Conservation (phyloP, 768 basidiomycete species). For the Termitomyces sp. region DNA sequence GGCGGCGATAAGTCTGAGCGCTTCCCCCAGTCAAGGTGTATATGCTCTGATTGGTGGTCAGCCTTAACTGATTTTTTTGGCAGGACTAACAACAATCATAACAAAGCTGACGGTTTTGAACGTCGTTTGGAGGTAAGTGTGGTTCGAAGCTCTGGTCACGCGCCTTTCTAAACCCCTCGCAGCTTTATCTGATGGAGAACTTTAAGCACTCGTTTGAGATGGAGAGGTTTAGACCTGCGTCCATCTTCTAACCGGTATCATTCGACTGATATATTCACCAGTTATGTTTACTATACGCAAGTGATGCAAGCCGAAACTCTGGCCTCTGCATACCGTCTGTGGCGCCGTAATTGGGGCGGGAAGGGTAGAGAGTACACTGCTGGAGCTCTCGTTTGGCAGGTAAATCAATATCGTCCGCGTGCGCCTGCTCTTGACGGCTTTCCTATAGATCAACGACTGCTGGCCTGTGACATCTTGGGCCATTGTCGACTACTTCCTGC, state of each 20-base stretch:
- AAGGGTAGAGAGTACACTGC: constrained; percentile 79
- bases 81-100: constrained; percentile 74
- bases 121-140: constrained; percentile 73
- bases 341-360: constrained; percentile 93
- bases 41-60: not conserved
- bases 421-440: not conserved
- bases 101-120: constrained; percentile 89
- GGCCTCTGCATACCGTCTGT: constrained; percentile 81
- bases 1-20: constrained; percentile 67
- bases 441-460: constrained; percentile 72
- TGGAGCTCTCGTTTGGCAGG: constrained; percentile 95
- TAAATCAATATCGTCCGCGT: constrained; percentile 20
- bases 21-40: constrained; percentile 81
- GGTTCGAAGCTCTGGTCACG: constrained; percentile 2
- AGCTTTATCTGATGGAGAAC: constrained; percentile 93
- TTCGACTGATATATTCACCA: constrained; percentile 21
- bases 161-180: constrained; percentile 3
- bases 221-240: constrained; percentile 49
- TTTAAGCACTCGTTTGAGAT: constrained; percentile 87
- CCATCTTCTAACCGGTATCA: not conserved
- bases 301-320: constrained; percentile 94
- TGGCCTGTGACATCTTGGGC: constrained; percentile 96
- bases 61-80: not conserved
- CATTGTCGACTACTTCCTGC: constrained; percentile 88
- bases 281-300: constrained; percentile 93